These are phyloP conservation scores for Cladosporium sp. DNA, from an alignment of 2,329 filamentous ascomycete species.

Conservation along the genomic window DNA sequence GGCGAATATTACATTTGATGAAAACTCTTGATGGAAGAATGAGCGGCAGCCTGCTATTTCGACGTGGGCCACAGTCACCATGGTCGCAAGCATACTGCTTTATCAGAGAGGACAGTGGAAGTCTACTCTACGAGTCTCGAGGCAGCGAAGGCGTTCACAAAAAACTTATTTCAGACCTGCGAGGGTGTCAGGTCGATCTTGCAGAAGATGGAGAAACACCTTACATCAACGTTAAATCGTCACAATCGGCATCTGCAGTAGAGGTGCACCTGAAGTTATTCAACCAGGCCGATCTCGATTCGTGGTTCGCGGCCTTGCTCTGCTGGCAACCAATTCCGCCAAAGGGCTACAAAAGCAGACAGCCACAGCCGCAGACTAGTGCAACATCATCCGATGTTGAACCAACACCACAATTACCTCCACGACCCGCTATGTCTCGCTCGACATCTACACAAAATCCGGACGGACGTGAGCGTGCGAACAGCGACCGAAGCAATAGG, in stretches of 20 bases:
- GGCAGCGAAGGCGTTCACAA: conserved; percentile 65
- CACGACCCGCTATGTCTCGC: conserved; percentile 8
- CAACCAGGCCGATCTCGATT: conserved; percentile 66
- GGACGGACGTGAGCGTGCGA: conserved; percentile 28
- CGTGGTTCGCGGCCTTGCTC: conserved; percentile 77
- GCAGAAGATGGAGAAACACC: conserved; percentile 48
- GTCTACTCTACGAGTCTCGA: conserved; percentile 72
- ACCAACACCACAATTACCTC: conserved; percentile 31
- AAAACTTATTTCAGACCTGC: conserved; percentile 69
- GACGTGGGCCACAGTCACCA: conserved; percentile 58
- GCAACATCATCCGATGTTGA: conserved; percentile 27
- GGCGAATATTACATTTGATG: conserved; percentile 73
- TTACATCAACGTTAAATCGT: conserved; percentile 53
- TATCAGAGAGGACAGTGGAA: conserved; percentile 74
- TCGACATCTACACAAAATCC: conserved; percentile 9
- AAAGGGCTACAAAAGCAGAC: conserved; percentile 54
- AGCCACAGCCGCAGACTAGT: conserved; percentile 38
- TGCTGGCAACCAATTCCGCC: conserved; percentile 78
- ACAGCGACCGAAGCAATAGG: conserved; percentile 34
- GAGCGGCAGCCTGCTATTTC: conserved; percentile 75
- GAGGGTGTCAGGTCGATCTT: conserved; percentile 68
- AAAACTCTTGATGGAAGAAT: conserved; percentile 75
- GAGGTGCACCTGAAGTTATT: conserved; percentile 67
- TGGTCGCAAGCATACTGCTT: conserved; percentile 75
- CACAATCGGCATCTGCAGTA: conserved; percentile 59